A percentile compares a stretch with the other conserved stretches of the same genome.
phyloP scores from a whole-genome alignment of 2,329 filamentous ascomycete genomes.

The Aspergillus tamarii region DNA sequence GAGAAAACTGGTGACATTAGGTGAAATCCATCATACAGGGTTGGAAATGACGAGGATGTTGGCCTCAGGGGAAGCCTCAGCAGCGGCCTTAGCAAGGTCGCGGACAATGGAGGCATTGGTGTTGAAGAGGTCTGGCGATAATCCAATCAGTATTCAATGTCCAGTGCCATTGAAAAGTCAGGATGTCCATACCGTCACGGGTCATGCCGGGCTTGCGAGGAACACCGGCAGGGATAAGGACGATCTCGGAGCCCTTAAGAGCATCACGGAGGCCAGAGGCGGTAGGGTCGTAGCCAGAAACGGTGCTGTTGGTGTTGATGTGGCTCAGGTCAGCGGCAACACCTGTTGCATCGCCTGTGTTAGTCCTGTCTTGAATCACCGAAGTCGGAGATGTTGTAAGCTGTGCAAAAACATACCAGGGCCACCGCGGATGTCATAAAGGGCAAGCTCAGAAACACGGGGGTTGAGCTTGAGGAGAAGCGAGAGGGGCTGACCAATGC shows the following conservation, averaged over 20 bases:
- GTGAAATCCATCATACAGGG: constrained; percentile 61
- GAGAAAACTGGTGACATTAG: background rate
- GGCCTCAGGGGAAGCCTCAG: constrained; percentile 84
- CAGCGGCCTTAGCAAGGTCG: constrained; percentile 93
- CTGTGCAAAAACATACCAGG: constrained; percentile 68
- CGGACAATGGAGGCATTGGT: constrained; percentile 99
- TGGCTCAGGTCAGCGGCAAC: constrained; percentile 97
- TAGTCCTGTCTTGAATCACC: constrained; percentile 11
- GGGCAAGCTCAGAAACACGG: constrained; percentile 86
- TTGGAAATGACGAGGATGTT: constrained; percentile 98
- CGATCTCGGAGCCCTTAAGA: constrained; percentile 86
- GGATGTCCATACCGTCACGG: constrained; percentile 73
- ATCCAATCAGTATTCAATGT: constrained; percentile 10
- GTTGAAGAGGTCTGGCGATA: constrained; percentile 85
- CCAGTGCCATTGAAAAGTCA: background rate
- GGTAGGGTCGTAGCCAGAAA: constrained; percentile 84
- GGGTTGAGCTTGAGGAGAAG: constrained; percentile 99
- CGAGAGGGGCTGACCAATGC: constrained; percentile 97
- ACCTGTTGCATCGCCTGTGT: constrained; percentile 58
- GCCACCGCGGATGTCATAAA: constrained; percentile 95
- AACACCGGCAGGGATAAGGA: constrained; percentile 97
- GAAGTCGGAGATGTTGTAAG: constrained; percentile 1
- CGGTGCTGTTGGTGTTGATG: constrained; percentile 97
- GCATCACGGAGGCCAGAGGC: constrained; percentile 74
- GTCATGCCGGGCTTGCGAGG: constrained; percentile 99